These are phyloP conservation scores for Macrophomina pseudophaseolina DNA, from an alignment of 2,329 filamentous ascomycete species.

Conservation along the genomic window DNA sequence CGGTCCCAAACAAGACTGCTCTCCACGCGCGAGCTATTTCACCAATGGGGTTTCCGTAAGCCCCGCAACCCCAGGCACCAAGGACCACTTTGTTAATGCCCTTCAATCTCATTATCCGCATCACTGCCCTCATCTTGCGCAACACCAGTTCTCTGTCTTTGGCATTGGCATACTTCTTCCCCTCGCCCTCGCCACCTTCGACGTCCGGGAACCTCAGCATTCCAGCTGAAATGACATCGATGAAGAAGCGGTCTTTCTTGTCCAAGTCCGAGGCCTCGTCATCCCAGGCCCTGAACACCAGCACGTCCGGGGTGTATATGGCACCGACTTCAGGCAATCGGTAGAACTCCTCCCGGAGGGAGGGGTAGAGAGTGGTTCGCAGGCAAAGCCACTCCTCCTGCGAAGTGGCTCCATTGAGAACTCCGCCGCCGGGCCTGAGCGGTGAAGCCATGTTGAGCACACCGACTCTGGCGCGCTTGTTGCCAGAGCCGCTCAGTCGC, in stretches of 20 bases:
- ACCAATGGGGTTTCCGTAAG: constrained; percentile 65
- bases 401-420: constrained; percentile 63
- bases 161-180: constrained; percentile 48
- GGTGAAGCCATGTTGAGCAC: constrained; percentile 70
- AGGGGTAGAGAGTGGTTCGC: constrained; percentile 64
- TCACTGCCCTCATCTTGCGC: constrained; percentile 63
- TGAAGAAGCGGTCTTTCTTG: constrained; percentile 59
- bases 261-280: constrained; percentile 46
- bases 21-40: constrained; percentile 65
- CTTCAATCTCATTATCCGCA: constrained; percentile 57
- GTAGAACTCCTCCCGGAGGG: constrained; percentile 64
- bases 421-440: constrained; percentile 64
- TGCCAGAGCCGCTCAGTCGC: constrained; percentile 33
- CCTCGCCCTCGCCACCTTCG: constrained; percentile 40
- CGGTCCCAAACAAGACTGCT: constrained; percentile 46
- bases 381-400: constrained; percentile 68
- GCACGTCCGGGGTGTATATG: constrained; percentile 62
- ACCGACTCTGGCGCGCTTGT: constrained; percentile 48
- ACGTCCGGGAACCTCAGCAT: constrained; percentile 65
- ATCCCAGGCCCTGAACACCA: constrained; percentile 60
- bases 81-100: constrained; percentile 59
- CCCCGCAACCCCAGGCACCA: constrained; percentile 69
- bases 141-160: constrained; percentile 58
- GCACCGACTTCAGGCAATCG: constrained; percentile 63
- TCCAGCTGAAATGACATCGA: constrained; percentile 64